Base-by-base conservation (phyloP, 106 monocot species). In the Dioscorea alata region DNA sequence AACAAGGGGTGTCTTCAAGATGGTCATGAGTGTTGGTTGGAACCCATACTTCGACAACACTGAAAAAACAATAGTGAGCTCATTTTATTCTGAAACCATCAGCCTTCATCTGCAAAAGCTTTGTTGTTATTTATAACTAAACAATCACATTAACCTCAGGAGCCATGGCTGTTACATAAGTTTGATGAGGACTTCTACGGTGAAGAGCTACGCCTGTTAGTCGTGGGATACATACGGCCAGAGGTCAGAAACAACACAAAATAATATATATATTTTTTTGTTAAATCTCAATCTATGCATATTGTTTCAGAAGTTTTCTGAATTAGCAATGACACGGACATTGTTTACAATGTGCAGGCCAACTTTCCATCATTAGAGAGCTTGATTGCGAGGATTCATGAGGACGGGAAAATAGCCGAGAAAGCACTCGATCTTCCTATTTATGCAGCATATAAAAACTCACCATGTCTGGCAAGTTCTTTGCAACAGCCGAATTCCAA, bases 21-120 rank as follows among this genome's bases (percentile, higher is more conserved):
- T 92, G 97, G 97, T 89, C 33, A 97, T 92, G 97, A 92, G 89
- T 64, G 81, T 97, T 69, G 96, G 92, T 48, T 92, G 96, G 96
- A 96, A 96, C 69, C 96, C 96, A 23, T 96, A 86, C 71, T 96
- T 96, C 57, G 82, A 92, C 62, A 92, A 96, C 60, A 89, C 89
- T 0, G 86, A 96, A 50, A 96, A 96, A 77, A 92, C 92, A 18
- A 74, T 96, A 53, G 96, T 96, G 64, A 78, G 91, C 62, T 14
- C 59, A 16, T 21, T 4, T 8, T 57, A n/a, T 4, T 31, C 33
- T 16, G 2, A 17, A 28, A 32, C 13, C 6, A 28, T 4, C 0
- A 31, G 13, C 4, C 19, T 4, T 64, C 13, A 16, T 64, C 17
- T 42, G 18, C 28, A 24, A 19, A 13, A 18, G 33, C 35, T 24